phyloP scores from a whole-genome alignment of 2,329 filamentous ascomycete species.

The Gnomoniopsis sp. region DNA sequence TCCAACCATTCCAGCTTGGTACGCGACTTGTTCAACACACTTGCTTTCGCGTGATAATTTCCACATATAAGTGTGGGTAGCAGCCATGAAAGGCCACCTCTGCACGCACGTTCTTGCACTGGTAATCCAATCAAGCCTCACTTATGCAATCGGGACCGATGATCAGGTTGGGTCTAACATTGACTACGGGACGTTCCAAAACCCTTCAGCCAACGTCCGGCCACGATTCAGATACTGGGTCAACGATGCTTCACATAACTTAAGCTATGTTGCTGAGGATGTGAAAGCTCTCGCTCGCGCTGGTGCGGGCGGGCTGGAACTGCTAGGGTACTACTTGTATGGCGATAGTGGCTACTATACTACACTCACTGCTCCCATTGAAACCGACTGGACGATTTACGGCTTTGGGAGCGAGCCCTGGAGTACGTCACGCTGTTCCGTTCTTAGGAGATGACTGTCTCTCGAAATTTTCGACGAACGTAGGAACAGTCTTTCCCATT shows the following conservation, averaged over 20 bases:
- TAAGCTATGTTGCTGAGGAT: conserved; percentile 7
- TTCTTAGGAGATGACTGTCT: background rate
- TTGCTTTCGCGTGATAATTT: too few species aligned
- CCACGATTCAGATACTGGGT: conserved; percentile 4
- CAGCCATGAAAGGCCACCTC: background rate
- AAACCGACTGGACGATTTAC: conserved; percentile 14
- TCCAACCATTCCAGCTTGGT: too few species aligned
- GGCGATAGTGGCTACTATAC: background rate
- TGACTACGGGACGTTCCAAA: conserved; percentile 6
- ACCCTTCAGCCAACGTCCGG: conserved; percentile 1
- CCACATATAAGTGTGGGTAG: background rate
- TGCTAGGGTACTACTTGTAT: conserved; percentile 13
- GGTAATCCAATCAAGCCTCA: background rate
- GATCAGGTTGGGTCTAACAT: background rate
- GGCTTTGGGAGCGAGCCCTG: conserved; percentile 33
- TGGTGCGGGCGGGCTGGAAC: conserved; percentile 12
- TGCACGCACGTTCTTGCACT: background rate
- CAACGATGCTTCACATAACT: background rate
- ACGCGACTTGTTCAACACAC: too few species aligned
- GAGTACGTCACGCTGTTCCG: background rate
- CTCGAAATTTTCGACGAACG: background rate
- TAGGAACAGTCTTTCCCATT: too few species aligned
- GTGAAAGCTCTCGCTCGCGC: conserved; percentile 1
- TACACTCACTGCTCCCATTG: background rate
- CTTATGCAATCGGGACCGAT: background rate